Percentiles rank a stretch among this genome's conserved stretches.
These are phyloP conservation scores for Candida broadrunensis DNA, from an alignment of 805 yeast genomes.

Conservation along the genomic window DNA sequence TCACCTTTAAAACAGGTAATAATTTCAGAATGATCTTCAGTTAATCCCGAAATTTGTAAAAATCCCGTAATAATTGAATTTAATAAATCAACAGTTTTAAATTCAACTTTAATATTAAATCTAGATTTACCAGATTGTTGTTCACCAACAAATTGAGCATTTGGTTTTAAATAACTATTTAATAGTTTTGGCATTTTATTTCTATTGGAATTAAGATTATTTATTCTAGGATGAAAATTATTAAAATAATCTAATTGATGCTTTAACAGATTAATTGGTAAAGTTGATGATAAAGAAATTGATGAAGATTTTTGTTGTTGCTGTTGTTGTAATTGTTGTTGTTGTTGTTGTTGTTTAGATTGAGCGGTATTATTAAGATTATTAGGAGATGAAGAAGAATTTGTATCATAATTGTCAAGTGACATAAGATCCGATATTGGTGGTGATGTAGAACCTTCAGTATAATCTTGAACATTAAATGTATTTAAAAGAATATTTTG, in stretches of 20 bases:
- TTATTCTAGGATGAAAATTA: background rate
- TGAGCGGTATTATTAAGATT: background rate
- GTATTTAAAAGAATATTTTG: background rate
- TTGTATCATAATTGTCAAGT: background rate
- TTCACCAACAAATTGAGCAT: conserved; percentile 60
- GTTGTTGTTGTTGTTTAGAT: background rate
- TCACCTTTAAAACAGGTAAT: conserved; percentile 75
- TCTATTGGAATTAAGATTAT: background rate
- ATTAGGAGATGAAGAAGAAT: background rate
- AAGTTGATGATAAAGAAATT: background rate
- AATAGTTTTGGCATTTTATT: conserved; percentile 27
- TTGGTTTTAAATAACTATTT: conserved; percentile 53
- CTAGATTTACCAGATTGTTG: conserved; percentile 67
- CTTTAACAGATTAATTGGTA: background rate
- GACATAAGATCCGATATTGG: background rate
- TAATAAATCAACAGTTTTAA: conserved; percentile 64
- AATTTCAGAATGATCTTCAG: conserved; percentile 58
- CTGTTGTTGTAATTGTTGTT: background rate
- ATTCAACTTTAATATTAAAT: conserved; percentile 66
- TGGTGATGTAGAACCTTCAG: background rate
- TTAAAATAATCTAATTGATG: background rate
- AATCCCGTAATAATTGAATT: conserved; percentile 55
- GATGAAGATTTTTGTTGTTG: background rate
- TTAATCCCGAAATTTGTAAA: conserved; percentile 62
- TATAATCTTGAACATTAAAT: background rate